Conservation (phyloP, 2,329 filamentous ascomycete species). For the Aspergillus uvarum region DNA sequence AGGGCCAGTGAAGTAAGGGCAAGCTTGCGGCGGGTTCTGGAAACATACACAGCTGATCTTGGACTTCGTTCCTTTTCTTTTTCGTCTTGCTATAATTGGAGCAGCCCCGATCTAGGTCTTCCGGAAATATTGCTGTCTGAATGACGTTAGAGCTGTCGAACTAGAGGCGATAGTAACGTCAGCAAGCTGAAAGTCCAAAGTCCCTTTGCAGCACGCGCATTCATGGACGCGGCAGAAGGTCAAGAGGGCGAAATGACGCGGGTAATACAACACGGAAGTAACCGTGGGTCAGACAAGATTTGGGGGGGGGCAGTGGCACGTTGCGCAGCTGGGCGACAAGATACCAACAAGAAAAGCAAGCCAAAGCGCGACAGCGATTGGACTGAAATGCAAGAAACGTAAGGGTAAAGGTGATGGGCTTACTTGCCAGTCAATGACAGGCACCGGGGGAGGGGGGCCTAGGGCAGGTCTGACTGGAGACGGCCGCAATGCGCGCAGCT, state of each 20-base stretch:
- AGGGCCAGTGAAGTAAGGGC: slow-evolving; percentile 12
- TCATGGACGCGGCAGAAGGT: slow-evolving; percentile 12
- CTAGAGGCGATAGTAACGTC: slow-evolving; percentile 25
- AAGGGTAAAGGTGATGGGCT: slow-evolving; percentile 11
- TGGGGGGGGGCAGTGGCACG: slow-evolving; percentile 24
- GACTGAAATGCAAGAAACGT: slow-evolving; percentile 18
- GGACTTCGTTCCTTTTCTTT: slow-evolving; percentile 6
- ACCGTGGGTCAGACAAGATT: slow-evolving; percentile 29
- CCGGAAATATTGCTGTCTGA: slow-evolving; percentile 9
- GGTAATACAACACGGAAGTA: slow-evolving; percentile 31
- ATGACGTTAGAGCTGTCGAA: slow-evolving; percentile 21
- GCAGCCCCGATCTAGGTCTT: slow-evolving; percentile 15
- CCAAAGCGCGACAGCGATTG: slow-evolving; percentile 13
- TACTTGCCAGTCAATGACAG: slow-evolving; percentile 19
- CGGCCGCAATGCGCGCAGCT: slow-evolving; percentile 27
- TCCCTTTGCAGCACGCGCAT: slow-evolving; percentile 5
- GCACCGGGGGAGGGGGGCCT: slow-evolving; percentile 5
- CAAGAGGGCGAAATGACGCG: slow-evolving; percentile 19
- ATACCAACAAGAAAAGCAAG: slow-evolving; percentile 12
- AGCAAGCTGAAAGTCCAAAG: slow-evolving; percentile 21
- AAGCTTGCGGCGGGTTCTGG: slow-evolving; percentile 9
- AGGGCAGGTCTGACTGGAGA: slow-evolving; percentile 27
- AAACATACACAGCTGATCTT: slow-evolving; percentile 4
- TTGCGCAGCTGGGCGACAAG: slow-evolving; percentile 26
- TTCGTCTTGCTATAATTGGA: slow-evolving; percentile 4